Conservation (phyloP, 176 grass and related monocot species). For the Ensete glaucum region DNA sequence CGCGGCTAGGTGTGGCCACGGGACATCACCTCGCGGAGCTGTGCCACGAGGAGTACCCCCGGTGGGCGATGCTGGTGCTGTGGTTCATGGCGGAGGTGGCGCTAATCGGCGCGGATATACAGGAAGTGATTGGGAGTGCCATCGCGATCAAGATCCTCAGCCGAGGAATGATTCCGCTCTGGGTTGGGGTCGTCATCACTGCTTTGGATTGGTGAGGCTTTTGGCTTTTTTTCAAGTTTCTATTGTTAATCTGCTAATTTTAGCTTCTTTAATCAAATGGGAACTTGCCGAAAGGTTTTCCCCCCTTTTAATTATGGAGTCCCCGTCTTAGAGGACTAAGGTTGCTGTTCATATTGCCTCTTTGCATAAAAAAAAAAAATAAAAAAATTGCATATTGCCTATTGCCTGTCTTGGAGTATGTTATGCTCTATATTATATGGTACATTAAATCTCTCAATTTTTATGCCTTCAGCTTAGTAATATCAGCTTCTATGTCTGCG, state of each 20-base stretch:
- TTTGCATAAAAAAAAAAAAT: too few species aligned
- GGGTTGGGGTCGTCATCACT: slow-evolving; percentile 90
- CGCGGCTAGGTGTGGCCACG: slow-evolving; percentile 69
- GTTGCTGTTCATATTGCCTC: too few species aligned
- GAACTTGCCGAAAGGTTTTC: too few species aligned
- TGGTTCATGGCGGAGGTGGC: slow-evolving; percentile 97
- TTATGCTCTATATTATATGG: not conserved
- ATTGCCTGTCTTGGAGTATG: too few species aligned
- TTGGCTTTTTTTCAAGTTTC: not conserved
- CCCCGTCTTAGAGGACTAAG: too few species aligned
- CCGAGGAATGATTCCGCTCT: slow-evolving; percentile 67
- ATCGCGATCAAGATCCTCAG: slow-evolving; percentile 97
- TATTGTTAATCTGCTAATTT: not conserved
- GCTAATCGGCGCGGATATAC: slow-evolving; percentile 84
- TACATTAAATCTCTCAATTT: not conserved
- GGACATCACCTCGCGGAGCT: slow-evolving; percentile 87
- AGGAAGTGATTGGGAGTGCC: slow-evolving; percentile 94
- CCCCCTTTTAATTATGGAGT: too few species aligned
- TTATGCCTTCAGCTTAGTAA: not conserved
- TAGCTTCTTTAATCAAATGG: too few species aligned
- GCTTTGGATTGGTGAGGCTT: slow-evolving; percentile 72
- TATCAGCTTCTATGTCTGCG: not conserved
- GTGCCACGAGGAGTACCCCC: slow-evolving; percentile 92
- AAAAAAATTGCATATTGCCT: too few species aligned
- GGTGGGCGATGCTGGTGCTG: slow-evolving; percentile 58